These are phyloP conservation scores for Neurospora sp. DNA, from an alignment of 495 filamentous ascomycete species.

Conservation along the genomic window DNA sequence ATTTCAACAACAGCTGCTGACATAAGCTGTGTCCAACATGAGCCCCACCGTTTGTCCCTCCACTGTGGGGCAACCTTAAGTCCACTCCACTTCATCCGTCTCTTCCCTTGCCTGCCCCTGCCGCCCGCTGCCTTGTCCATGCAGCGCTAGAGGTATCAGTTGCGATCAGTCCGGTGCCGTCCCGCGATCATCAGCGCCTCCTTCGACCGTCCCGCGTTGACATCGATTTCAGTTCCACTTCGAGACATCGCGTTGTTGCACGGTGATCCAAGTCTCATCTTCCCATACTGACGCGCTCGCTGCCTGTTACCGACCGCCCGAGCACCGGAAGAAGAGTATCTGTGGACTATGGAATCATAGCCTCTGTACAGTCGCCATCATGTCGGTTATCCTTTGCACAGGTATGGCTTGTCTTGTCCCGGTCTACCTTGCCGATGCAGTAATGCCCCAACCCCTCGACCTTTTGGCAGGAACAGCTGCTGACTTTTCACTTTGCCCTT, in stretches of 20 bases:
- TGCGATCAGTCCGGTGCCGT: not conserved
- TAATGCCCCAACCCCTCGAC: not conserved
- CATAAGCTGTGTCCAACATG: not conserved
- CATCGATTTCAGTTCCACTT: not conserved
- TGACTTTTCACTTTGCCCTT: not conserved
- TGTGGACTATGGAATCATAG: slow-evolving; percentile 13
- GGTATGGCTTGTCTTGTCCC: slow-evolving; percentile 39
- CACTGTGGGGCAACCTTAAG: not conserved
- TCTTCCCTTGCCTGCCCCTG: not conserved
- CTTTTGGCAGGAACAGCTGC: not conserved
- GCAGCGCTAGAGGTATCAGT: not conserved
- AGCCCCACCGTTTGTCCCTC: not conserved
- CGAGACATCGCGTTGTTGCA: not conserved
- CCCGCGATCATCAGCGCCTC: not conserved
- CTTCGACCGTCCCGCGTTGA: not conserved
- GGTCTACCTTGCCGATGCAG: not conserved
- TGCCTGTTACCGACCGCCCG: not conserved
- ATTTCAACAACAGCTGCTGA: not conserved
- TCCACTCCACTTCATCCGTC: not conserved
- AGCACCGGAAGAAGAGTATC: not conserved
- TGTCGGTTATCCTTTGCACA: slow-evolving; percentile 85
- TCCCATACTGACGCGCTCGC: not conserved
- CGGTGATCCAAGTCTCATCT: not conserved
- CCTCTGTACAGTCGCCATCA: slow-evolving; percentile 22
- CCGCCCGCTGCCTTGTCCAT: not conserved